phyloP scores from a whole-genome alignment of 495 filamentous ascomycete genomes.

The Cercophora scortea region DNA sequence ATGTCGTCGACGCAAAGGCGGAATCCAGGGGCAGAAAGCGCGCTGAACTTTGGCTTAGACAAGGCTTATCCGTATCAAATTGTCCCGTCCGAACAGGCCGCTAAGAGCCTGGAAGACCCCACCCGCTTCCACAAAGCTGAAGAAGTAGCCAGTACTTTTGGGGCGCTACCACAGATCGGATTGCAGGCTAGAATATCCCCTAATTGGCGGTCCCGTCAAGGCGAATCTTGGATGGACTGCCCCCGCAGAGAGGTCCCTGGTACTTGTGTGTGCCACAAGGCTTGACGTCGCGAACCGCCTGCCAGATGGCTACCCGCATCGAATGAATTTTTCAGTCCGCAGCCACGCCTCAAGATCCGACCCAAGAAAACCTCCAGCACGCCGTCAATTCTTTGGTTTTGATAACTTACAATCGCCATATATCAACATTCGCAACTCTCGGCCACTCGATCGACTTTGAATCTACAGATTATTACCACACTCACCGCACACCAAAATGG shows the following conservation, averaged over 20 bases:
- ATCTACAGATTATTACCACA: not conserved
- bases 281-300: too few species aligned
- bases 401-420: not conserved
- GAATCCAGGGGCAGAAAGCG: constrained; percentile 19
- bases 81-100: too few species aligned
- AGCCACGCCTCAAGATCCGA: too few species aligned
- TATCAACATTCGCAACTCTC: not conserved
- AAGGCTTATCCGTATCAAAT: not conserved
- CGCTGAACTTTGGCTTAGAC: not conserved
- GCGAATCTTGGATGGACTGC: too few species aligned
- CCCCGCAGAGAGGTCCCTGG: too few species aligned
- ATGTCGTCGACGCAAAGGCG: constrained; percentile 20
- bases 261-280: too few species aligned
- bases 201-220: too few species aligned
- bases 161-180: too few species aligned
- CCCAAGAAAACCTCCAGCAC: not conserved
- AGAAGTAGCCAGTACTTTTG: not conserved
- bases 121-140: not conserved
- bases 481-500: constrained; percentile 49
- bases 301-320: too few species aligned
- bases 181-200: too few species aligned
- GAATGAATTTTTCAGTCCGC: too few species aligned
- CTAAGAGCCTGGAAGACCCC: too few species aligned
- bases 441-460: not conserved
- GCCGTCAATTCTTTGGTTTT: not conserved